Evolutionary conservation across 495 filamentous ascomycete genomes (phyloP).

Genomic region (Lentithecium fluviatile): DNA sequence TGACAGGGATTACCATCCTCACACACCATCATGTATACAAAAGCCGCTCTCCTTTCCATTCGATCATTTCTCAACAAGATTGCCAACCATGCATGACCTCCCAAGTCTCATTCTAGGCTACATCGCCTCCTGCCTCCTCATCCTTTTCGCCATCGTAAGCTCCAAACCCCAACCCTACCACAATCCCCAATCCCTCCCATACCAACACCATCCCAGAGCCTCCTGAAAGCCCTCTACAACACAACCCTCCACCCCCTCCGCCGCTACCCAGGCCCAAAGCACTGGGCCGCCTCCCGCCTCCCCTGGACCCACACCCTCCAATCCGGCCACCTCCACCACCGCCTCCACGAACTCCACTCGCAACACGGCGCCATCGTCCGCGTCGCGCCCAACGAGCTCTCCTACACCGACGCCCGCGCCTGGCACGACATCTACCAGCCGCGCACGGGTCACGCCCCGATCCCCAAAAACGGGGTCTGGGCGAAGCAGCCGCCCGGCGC

Average conservation of each 20-base stretch:
- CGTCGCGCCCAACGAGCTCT: slow-evolving; percentile 37
- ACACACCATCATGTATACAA: neutral
- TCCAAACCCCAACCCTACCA: neutral
- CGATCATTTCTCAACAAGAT: neutral
- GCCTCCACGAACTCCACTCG: slow-evolving; percentile 11
- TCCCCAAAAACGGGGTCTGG: slow-evolving; percentile 33
- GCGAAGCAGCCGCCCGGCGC: slow-evolving; percentile 19
- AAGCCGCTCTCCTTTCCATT: neutral
- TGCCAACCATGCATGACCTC: neutral
- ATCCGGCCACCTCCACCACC: neutral
- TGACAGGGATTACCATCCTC: too few relatives aligned
- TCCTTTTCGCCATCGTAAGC: neutral
- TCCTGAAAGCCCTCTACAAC: slow-evolving; percentile 41
- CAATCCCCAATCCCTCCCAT: neutral
- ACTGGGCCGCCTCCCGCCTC: slow-evolving; percentile 34
- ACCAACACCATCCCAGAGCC: neutral
- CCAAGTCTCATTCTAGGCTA: neutral
- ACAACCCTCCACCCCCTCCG: slow-evolving; percentile 47
- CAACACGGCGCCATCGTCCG: slow-evolving; percentile 36
- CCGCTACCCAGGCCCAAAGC: slow-evolving; percentile 44
- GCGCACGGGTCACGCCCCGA: neutral
- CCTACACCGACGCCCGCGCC: slow-evolving; percentile 33
- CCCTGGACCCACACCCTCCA: slow-evolving; percentile 18
- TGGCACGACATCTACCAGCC: slow-evolving; percentile 39
- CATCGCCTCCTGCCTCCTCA: neutral